These are phyloP conservation scores for Suillus weaverae DNA, from an alignment of 768 basidiomycete genomes.

Conservation along the genomic window DNA sequence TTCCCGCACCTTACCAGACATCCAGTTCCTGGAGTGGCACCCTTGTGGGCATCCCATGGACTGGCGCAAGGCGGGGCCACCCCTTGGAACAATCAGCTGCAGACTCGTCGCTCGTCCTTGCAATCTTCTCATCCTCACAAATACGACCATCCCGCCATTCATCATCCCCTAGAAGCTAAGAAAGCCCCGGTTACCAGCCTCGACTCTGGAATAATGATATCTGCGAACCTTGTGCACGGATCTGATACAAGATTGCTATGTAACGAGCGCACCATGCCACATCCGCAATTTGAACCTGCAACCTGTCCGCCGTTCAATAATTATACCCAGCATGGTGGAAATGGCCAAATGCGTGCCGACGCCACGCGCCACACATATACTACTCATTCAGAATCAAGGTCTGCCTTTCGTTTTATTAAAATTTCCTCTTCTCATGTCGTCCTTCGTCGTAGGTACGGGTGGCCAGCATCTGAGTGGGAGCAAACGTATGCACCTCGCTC, in stretches of 20 bases:
- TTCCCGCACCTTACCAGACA: conserved; percentile 27
- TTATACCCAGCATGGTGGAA: conserved; percentile 1
- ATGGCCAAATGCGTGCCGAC: not conserved
- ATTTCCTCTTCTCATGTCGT: not conserved
- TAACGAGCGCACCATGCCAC: not conserved
- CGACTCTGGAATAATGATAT: conserved; percentile 13
- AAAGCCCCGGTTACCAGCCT: conserved; percentile 14
- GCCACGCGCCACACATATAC: not conserved
- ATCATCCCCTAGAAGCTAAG: conserved; percentile 10
- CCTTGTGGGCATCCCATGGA: conserved; percentile 6
- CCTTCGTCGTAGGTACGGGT: conserved; percentile 8
- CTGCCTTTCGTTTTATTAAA: not conserved
- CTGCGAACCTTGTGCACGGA: conserved; percentile 9
- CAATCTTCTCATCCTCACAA: not conserved
- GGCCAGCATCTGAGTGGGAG: conserved; percentile 23
- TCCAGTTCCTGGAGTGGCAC: conserved; percentile 25
- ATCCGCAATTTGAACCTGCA: conserved; percentile 4
- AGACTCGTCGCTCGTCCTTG: not conserved
- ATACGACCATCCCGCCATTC: conserved; percentile 15
- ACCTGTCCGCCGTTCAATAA: not conserved
- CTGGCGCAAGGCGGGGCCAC: not conserved
- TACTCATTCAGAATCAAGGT: conserved; percentile 15
- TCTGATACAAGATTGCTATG: conserved; percentile 10
- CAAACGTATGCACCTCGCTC: conserved; percentile 12
- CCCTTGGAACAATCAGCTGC: conserved; percentile 8